Evolutionary conservation across 331 rosid species (phyloP).

Genomic region (Acacia pycnantha): DNA sequence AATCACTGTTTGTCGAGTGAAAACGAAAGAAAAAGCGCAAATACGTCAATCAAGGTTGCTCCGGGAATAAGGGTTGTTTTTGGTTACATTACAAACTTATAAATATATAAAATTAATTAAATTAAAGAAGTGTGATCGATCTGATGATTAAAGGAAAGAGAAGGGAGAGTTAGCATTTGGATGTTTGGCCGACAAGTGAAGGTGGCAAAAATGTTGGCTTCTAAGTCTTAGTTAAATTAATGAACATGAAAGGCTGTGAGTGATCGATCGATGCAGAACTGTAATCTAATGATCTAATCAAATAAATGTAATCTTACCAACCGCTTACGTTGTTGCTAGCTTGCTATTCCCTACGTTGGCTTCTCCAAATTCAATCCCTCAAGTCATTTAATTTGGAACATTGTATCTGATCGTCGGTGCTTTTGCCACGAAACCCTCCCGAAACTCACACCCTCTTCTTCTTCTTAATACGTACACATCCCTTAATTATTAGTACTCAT

Average conservation of each 20-base stretch:
- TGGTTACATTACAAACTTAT: neutral
- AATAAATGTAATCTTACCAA: constrained; percentile 37
- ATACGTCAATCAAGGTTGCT: constrained; percentile 2
- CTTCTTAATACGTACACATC: neutral
- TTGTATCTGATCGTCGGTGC: constrained; percentile 53
- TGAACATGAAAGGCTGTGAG: constrained; percentile 13
- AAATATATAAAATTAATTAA: neutral
- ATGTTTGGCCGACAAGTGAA: constrained; percentile 44
- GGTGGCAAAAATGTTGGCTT: constrained; percentile 54
- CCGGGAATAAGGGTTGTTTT: neutral
- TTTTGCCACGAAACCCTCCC: constrained; percentile 25
- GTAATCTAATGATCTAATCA: neutral
- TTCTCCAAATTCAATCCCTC: neutral
- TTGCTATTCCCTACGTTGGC: neutral
- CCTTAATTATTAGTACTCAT: neutral
- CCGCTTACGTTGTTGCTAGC: constrained; percentile 61
- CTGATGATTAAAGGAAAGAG: neutral
- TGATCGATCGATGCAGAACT: neutral
- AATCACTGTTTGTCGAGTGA: constrained; percentile 44
- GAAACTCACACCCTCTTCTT: neutral
- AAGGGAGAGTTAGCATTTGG: neutral
- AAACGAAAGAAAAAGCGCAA: constrained; percentile 19
- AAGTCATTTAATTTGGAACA: constrained; percentile 8
- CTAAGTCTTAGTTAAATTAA: constrained; percentile 15
- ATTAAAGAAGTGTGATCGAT: neutral